Percentiles rank a stretch among this genome's conserved stretches.
Conservation (phyloP, 352 stramenopile species). For the Phytophthora multivora region DNA sequence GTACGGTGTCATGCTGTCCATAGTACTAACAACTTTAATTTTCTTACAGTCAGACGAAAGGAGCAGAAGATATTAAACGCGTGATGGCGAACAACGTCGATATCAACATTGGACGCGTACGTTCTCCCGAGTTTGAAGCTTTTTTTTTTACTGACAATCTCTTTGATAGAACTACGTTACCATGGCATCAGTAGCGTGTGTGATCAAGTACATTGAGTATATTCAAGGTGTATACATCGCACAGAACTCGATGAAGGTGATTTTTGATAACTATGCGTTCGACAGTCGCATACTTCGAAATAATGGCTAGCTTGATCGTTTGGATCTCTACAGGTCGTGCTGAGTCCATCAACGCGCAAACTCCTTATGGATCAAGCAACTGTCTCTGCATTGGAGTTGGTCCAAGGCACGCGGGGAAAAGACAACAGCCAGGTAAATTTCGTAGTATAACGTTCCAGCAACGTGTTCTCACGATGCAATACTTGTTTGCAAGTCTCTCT, state of each 20-base stretch:
- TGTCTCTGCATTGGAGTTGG: conserved; percentile 71
- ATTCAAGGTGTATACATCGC: conserved; percentile 89
- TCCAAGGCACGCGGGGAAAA: conserved; percentile 59
- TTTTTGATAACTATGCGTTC: background rate
- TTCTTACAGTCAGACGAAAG: conserved; percentile 74
- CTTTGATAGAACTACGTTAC: conserved; percentile 75
- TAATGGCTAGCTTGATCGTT: background rate
- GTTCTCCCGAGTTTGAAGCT: background rate
- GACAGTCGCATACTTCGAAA: background rate
- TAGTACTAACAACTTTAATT: background rate
- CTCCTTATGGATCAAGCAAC: conserved; percentile 88
- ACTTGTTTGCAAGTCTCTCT: conserved; percentile 59
- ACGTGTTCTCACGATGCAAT: background rate
- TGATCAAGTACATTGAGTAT: conserved; percentile 88
- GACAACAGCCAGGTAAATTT: conserved; percentile 62
- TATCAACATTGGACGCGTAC: conserved; percentile 77
- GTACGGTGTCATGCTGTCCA: too few relatives aligned
- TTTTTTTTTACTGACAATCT: background rate
- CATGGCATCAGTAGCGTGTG: conserved; percentile 79
- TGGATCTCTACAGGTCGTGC: conserved; percentile 49
- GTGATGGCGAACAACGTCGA: conserved; percentile 85
- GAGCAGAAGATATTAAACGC: conserved; percentile 82
- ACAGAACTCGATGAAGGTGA: conserved; percentile 81
- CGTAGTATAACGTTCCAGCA: background rate
- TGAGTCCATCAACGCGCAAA: conserved; percentile 74